Percentiles rank a stretch among this genome's conserved stretches.
phyloP scores from a whole-genome alignment of 2,329 filamentous ascomycete species.

The Epichloe uncinata region DNA sequence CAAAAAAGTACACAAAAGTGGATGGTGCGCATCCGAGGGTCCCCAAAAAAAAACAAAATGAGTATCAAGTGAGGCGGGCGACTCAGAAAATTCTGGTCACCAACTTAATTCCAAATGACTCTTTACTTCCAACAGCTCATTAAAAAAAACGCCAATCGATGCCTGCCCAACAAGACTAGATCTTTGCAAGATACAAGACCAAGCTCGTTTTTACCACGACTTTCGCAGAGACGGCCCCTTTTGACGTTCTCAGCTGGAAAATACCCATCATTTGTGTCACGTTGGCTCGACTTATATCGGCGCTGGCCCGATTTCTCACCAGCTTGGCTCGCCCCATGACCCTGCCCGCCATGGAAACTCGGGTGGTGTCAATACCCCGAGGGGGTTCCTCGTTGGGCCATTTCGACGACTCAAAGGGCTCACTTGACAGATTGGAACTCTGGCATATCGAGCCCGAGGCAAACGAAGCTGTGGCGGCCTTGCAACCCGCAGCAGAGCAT shows the following conservation, averaged over 20 bases:
- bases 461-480: conserved; percentile 21
- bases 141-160: neutral
- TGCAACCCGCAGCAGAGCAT: conserved; percentile 52
- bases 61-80: too few relatives aligned
- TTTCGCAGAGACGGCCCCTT: too few relatives aligned
- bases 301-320: conserved; percentile 5
- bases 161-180: neutral
- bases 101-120: neutral
- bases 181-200: neutral
- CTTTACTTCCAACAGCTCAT: neutral
- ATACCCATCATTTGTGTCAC: neutral
- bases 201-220: too few relatives aligned
- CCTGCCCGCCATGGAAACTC: conserved; percentile 24
- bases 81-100: neutral
- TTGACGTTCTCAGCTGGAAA: neutral
- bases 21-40: neutral
- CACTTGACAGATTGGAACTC: conserved; percentile 22
- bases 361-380: conserved; percentile 22
- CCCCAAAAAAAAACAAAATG: neutral
- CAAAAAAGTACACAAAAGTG: neutral
- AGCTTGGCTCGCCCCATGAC: neutral
- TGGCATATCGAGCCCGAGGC: conserved; percentile 27
- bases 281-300: conserved; percentile 15
- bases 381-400: conserved; percentile 19
- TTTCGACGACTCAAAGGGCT: conserved; percentile 17